Evolutionary conservation across 1,284 basidiomycete genomes (phyloP).

Genomic region (Cryptococcus depauperatus): DNA sequence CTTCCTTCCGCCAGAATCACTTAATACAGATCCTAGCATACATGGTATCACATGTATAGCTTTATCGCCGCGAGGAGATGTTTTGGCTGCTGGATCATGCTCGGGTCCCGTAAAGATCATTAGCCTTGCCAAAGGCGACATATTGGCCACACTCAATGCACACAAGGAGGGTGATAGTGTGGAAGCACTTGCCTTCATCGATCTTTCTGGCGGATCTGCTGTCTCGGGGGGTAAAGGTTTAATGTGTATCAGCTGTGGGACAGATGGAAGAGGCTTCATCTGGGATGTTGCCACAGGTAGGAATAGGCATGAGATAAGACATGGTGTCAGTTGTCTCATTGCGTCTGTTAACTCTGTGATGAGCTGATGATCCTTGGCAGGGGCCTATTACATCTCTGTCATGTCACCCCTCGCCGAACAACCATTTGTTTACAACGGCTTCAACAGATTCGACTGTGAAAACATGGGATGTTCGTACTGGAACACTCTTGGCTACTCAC

Average conservation of each 20-base stretch:
- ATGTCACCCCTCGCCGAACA: conserved; percentile 57
- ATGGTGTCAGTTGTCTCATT: conserved; percentile 53
- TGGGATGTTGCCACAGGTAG: conserved; percentile 86
- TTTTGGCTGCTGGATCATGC: conserved; percentile 83
- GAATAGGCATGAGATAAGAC: conserved; percentile 66
- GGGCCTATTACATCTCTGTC: conserved; percentile 78
- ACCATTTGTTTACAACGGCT: conserved; percentile 67
- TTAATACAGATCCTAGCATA: conserved; percentile 43
- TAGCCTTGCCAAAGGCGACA: conserved; percentile 74
- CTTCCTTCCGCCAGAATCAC: conserved; percentile 53
- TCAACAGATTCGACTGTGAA: conserved; percentile 77
- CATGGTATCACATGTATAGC: conserved; percentile 77
- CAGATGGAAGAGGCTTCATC: conserved; percentile 85
- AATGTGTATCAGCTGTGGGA: conserved; percentile 73
- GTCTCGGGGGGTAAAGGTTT: conserved; percentile 56
- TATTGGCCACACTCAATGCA: conserved; percentile 69
- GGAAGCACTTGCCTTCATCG: conserved; percentile 78
- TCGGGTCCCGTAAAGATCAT: conserved; percentile 75
- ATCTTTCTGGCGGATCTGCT: conserved; percentile 54
- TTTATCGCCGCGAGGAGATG: conserved; percentile 69
- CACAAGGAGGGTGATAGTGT: conserved; percentile 83
- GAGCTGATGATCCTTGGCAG: conserved; percentile 44
- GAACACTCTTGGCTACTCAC: conserved; percentile 66
- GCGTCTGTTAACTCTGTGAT: neutral
- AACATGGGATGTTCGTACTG: conserved; percentile 89